Evolutionary conservation across 108 stramenopile genomes (phyloP), one percentile per base, ranked within the genome.

Genomic region (Phaeodactylum tricornutum): DNA sequence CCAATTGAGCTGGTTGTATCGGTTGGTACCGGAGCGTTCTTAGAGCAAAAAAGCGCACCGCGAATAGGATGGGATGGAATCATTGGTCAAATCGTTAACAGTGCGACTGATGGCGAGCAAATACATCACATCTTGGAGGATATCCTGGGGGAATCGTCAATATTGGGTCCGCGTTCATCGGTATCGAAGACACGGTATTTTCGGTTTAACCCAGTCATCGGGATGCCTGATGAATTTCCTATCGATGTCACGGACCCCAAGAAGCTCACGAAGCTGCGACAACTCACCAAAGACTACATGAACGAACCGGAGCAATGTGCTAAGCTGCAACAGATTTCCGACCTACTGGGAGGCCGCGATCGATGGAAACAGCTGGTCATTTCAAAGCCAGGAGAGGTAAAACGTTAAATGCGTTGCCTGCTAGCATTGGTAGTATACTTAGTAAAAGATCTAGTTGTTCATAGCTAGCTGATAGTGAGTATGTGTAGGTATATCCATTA

Each of bases 41-140:
- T 51, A 25, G 87, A 90, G 53, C 69, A 70, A 35, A 90, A 85
- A 49, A 74, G 67, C 38, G 61, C 66, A 12, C 87, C 87, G 4
- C 57, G 75, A 2, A 74, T 90, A 53, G 87, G 87, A 38, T 90
- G 87, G 87, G 87, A 90, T 52, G 87, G 82, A 6, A 82, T 90
- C 43, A 82, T 90, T 52, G 77, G 74, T 47, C 87, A 90, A 50
- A 90, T 90, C 48, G 71, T 90, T 1, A 77, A 83, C 29, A 78
- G 75, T 42, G 87, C 87, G 19, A 74, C 71, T 9, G 87, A 90
- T 48, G 68, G 69, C n/a, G 87, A 88, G 53, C 77, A 74, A 40
- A 62, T 73, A 27, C 79, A 81, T 46, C 79, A 81, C 43, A 53
- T 81, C 12, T 43, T 81, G 50, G 70, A 76, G 70, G 87, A 90